Evolutionary conservation across 2,329 filamentous ascomycete species (phyloP).

Genomic region (Lasiodiplodia theobromae): DNA sequence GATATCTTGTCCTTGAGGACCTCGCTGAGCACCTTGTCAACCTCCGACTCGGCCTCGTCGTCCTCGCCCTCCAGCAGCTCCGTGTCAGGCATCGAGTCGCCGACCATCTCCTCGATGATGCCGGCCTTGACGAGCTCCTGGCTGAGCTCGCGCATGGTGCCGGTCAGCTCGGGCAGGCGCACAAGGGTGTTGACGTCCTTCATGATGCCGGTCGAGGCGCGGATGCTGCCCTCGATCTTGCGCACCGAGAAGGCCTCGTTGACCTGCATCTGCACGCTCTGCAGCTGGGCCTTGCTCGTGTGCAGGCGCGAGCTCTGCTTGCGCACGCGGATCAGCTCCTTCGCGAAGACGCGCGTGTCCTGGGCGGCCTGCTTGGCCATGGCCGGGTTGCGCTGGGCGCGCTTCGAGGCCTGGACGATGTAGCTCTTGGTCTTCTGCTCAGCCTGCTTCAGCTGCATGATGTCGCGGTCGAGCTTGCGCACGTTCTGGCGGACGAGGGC

Average conservation of each 20-base stretch:
- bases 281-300: conserved; percentile 89
- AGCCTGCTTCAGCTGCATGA: conserved; percentile 76
- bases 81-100: conserved; percentile 76
- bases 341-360: conserved; percentile 87
- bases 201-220: conserved; percentile 90
- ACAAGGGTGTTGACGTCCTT: conserved; percentile 92
- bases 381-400: conserved; percentile 79
- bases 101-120: conserved; percentile 97
- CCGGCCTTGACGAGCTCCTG: conserved; percentile 91
- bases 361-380: conserved; percentile 79
- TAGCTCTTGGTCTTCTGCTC: conserved; percentile 78
- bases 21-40: conserved; percentile 92
- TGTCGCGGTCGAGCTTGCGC: conserved; percentile 94
- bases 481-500: conserved; percentile 86
- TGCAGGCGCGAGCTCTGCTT: conserved; percentile 76
- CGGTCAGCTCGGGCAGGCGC: conserved; percentile 81
- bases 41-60: conserved; percentile 76
- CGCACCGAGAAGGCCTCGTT: conserved; percentile 94
- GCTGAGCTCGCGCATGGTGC: conserved; percentile 87
- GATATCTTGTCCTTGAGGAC: conserved; percentile 84
- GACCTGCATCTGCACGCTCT: conserved; percentile 95
- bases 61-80: conserved; percentile 74
- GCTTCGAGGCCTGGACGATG: conserved; percentile 82
- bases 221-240: conserved; percentile 93
- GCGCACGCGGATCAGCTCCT: conserved; percentile 83